phyloP scores from a whole-genome alignment of 176 grass and related monocot species.

The Dendrocalamus sinicus region DNA sequence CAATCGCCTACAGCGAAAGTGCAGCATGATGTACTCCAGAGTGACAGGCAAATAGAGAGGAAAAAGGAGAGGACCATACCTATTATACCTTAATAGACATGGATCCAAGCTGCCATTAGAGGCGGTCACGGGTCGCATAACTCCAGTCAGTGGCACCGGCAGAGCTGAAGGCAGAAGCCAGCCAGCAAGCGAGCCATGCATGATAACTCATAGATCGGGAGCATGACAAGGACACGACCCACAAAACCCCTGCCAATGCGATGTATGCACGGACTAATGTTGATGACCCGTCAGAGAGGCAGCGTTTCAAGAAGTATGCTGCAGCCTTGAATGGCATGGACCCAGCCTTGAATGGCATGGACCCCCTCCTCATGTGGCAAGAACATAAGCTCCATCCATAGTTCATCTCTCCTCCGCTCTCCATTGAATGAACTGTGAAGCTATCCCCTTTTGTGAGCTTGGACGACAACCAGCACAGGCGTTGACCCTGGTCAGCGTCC shows the following conservation, averaged over 20 bases:
- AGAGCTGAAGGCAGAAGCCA: background rate
- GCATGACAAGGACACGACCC: background rate
- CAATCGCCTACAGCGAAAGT: background rate
- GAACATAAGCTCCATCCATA: background rate
- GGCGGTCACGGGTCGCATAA: slow-evolving; percentile 34
- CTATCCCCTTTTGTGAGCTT: background rate
- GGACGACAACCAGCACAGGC: background rate
- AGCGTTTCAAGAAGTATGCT: background rate
- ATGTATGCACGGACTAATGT: background rate
- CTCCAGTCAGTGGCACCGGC: background rate
- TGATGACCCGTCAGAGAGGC: background rate
- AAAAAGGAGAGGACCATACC: background rate
- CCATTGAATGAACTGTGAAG: slow-evolving; percentile 34
- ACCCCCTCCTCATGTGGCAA: background rate
- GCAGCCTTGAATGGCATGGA: slow-evolving; percentile 42
- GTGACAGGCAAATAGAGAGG: background rate
- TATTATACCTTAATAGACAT: slow-evolving; percentile 22
- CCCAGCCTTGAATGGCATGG: slow-evolving; percentile 42
- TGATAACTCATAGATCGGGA: slow-evolving; percentile 17
- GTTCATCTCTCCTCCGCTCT: slow-evolving; percentile 15
- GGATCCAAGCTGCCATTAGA: slow-evolving; percentile 30
- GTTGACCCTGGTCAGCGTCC: slow-evolving; percentile 19
- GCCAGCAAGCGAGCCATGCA: background rate
- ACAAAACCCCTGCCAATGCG: slow-evolving; percentile 3
- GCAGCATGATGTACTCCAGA: background rate